phyloP scores from a whole-genome alignment of 495 filamentous ascomycete species.

The Talaromyces nanjingensis region DNA sequence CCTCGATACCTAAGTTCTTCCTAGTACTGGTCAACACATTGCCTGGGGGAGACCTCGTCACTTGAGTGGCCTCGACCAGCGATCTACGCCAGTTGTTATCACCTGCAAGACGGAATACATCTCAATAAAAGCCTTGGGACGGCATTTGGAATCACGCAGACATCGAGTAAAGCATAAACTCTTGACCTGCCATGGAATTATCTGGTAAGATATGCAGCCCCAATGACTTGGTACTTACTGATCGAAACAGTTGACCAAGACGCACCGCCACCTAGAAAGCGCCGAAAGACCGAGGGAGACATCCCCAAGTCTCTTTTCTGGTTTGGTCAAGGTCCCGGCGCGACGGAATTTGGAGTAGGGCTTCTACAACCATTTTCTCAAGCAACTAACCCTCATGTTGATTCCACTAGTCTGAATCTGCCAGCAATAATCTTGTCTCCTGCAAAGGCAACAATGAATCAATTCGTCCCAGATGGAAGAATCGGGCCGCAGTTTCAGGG shows the following conservation, averaged over 20 bases:
- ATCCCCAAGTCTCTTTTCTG: not conserved
- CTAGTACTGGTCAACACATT: not conserved
- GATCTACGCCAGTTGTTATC: not conserved
- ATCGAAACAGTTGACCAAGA: not conserved
- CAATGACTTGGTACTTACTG: not conserved
- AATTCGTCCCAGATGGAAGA: not conserved
- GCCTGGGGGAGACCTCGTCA: not conserved
- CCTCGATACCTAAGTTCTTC: not conserved
- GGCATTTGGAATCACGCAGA: not conserved
- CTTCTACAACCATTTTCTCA: not conserved
- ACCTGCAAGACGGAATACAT: not conserved
- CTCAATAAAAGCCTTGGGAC: not conserved
- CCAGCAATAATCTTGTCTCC: not conserved
- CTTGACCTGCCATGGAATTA: not conserved
- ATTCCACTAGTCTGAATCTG: conserved; percentile 5
- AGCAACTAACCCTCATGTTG: not conserved
- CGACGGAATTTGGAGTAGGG: not conserved
- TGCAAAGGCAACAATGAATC: not conserved
- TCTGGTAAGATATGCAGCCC: not conserved
- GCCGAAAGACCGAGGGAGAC: not conserved
- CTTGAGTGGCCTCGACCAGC: not conserved
- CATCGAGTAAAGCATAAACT: not conserved
- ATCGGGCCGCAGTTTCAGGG: not conserved
- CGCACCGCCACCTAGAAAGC: not conserved
- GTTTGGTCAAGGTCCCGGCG: not conserved